These are phyloP conservation scores for Mycena venus DNA, from an alignment of 768 basidiomycete species.

Conservation along the genomic window DNA sequence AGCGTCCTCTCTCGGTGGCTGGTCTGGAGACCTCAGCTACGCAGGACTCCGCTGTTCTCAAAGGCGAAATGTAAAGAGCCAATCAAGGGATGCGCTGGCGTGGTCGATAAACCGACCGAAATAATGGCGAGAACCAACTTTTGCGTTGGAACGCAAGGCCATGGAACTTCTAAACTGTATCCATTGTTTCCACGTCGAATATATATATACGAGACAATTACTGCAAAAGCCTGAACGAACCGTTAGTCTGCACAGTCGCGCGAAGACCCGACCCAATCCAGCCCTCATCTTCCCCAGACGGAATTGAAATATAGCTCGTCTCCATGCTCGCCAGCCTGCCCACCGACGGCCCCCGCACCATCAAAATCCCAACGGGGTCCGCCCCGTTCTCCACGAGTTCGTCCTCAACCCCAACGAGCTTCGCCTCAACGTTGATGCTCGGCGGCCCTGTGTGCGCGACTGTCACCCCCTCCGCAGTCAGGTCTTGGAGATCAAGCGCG, in stretches of 20 bases:
- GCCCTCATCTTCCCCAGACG: constrained; percentile 49
- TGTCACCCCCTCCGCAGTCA: constrained; percentile 49
- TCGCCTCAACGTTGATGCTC: constrained; percentile 86
- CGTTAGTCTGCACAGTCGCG: constrained; percentile 73
- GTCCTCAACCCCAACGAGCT: constrained; percentile 81
- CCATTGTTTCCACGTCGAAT: neutral
- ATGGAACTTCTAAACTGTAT: neutral
- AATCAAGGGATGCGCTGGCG: no score
- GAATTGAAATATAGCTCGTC: constrained; percentile 54
- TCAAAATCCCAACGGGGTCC: constrained; percentile 68
- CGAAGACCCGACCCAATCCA: constrained; percentile 62
- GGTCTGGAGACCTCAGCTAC: no score
- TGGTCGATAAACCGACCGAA: no score
- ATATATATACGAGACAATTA: neutral
- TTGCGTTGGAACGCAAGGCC: neutral
- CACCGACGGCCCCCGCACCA: constrained; percentile 27
- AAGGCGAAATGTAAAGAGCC: no score
- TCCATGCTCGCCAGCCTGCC: constrained; percentile 62
- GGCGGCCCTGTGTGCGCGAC: constrained; percentile 80
- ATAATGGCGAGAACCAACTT: no score
- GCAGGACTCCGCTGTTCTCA: no score
- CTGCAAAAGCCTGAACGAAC: constrained; percentile 65
- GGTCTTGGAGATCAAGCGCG: constrained; percentile 87
- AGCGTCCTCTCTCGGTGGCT: no score
- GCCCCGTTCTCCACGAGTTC: constrained; percentile 71